phyloP scores from a whole-genome alignment of 352 stramenopile genomes.

The Phytophthora podocarpi region DNA sequence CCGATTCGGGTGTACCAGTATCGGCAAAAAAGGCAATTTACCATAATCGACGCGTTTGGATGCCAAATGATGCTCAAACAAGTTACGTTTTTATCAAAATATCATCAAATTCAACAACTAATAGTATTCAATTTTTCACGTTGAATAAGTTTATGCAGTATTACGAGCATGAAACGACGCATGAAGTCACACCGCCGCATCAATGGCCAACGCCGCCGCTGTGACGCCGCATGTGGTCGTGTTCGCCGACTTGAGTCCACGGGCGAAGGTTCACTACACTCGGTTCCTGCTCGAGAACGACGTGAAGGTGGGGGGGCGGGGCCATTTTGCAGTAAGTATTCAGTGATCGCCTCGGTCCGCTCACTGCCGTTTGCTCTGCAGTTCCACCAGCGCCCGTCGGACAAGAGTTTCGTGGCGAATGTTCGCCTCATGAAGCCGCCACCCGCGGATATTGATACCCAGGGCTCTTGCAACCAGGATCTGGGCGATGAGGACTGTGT shows the following conservation, averaged over 20 bases:
- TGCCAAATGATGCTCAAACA: no score
- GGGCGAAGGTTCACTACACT: constrained; percentile 65
- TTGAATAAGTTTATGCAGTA: not conserved
- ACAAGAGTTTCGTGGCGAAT: constrained; percentile 64
- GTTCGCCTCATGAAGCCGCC: constrained; percentile 40
- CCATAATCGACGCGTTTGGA: no score
- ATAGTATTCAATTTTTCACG: not conserved
- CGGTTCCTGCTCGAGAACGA: constrained; percentile 72
- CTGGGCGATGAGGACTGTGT: constrained; percentile 2
- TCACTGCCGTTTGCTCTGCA: constrained; percentile 18
- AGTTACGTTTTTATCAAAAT: no score
- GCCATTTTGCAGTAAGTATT: not conserved
- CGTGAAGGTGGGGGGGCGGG: constrained; percentile 49
- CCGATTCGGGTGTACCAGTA: no score
- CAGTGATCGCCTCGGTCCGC: not conserved
- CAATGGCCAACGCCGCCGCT: constrained; percentile 11
- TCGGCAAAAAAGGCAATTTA: no score
- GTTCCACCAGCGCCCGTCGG: constrained; percentile 55
- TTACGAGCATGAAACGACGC: constrained; percentile 23
- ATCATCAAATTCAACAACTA: no score
- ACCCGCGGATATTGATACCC: not conserved
- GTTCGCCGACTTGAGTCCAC: constrained; percentile 66
- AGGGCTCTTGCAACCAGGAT: constrained; percentile 1
- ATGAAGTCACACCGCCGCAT: not conserved
- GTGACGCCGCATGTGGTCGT: constrained; percentile 54